These are phyloP conservation scores for Aspergillus asperescens DNA, from an alignment of 495 filamentous ascomycete species.

Conservation along the genomic window DNA sequence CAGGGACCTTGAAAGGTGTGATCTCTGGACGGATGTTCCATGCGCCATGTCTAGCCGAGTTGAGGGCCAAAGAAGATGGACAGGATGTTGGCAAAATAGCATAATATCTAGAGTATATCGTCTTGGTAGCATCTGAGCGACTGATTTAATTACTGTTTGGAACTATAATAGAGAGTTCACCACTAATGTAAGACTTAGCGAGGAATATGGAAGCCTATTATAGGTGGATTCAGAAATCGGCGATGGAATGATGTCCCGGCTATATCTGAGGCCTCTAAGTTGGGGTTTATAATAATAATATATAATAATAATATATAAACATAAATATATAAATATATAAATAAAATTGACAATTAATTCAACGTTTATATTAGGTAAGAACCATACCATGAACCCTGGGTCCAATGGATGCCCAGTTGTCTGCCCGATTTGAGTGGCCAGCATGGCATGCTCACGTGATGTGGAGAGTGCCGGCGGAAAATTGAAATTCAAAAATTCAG, in stretches of 20 bases:
- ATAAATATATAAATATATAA: not conserved
- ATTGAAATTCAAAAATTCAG: slow-evolving; percentile 16
- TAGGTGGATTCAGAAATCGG: slow-evolving; percentile 4
- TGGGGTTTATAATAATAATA: too few relatives aligned
- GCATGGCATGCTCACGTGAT: slow-evolving; percentile 19
- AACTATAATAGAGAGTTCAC: too few relatives aligned
- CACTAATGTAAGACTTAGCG: slow-evolving; percentile 10
- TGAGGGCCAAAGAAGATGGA: slow-evolving; percentile 22
- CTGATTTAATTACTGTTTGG: too few relatives aligned
- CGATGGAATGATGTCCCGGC: not conserved
- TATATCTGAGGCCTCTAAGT: too few relatives aligned
- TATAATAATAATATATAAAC: not conserved
- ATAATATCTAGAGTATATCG: slow-evolving; percentile 6
- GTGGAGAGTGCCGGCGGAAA: slow-evolving; percentile 12
- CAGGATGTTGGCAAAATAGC: slow-evolving; percentile 15
- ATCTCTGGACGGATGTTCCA: slow-evolving; percentile 44
- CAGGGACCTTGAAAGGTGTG: slow-evolving; percentile 39
- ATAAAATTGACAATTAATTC: not conserved
- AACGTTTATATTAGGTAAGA: too few relatives aligned
- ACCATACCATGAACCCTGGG: not conserved
- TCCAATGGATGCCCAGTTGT: not conserved
- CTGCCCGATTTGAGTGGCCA: slow-evolving; percentile 12
- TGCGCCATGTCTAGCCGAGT: slow-evolving; percentile 48
- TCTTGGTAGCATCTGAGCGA: too few relatives aligned
- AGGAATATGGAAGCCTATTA: not conserved